phyloP scores from a whole-genome alignment of 2,329 filamentous ascomycete species.

The Ophiognomonia clavigignenti-juglandacearum region DNA sequence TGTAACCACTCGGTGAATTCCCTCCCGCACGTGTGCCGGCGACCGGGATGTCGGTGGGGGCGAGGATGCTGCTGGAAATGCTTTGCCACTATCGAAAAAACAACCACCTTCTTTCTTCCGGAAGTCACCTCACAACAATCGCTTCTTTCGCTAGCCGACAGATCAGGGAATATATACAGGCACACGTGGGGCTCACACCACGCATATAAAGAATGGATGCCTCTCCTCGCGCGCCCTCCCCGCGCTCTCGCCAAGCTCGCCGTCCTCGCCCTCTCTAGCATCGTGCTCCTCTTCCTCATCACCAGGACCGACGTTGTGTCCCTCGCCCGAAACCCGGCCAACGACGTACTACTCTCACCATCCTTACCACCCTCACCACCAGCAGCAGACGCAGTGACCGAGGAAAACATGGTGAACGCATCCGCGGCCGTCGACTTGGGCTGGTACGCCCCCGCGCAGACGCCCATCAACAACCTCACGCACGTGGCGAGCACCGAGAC shows the following conservation, averaged over 20 bases:
- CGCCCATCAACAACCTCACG: conserved; percentile 26
- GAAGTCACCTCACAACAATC: background rate
- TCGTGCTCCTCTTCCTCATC: conserved; percentile 1
- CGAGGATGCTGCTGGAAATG: too few species aligned
- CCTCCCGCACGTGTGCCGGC: conserved; percentile 8
- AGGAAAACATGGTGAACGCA: conserved; percentile 1
- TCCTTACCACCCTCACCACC: too few species aligned
- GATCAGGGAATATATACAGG: too few species aligned
- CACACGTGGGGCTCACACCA: conserved; percentile 12
- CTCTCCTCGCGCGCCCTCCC: conserved; percentile 6
- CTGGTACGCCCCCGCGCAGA: conserved; percentile 24
- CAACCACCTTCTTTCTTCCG: too few species aligned
- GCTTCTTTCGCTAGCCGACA: background rate
- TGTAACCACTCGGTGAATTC: background rate
- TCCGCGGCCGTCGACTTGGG: conserved; percentile 17
- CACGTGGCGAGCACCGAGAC: conserved; percentile 15
- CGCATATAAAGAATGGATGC: conserved; percentile 15
- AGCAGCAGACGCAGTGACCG: background rate
- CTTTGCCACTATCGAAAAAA: background rate
- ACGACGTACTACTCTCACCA: too few species aligned
- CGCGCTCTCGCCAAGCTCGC: conserved; percentile 8
- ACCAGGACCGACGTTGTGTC: background rate
- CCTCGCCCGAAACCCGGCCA: too few species aligned
- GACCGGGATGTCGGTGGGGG: conserved; percentile 1
- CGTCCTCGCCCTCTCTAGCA: conserved; percentile 1